Percentiles rank a stretch among this genome's conserved stretches.
Conservation (phyloP, 2,329 filamentous ascomycete species). For the Juglanconis juglandina region DNA sequence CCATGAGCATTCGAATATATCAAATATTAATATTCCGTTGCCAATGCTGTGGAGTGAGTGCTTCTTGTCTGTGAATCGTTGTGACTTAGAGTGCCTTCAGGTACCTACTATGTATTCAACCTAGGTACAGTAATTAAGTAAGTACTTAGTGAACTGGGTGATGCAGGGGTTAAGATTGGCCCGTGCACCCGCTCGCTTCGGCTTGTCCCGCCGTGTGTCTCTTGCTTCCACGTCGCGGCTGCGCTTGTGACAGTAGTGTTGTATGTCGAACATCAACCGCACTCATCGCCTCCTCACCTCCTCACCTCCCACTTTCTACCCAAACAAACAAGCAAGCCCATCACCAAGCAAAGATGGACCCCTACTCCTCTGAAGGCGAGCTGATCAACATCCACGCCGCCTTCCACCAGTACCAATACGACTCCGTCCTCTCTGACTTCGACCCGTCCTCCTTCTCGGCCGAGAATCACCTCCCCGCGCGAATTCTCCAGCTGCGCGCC, state of each 20-base stretch:
- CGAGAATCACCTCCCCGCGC: constrained; percentile 73
- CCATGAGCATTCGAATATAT: neutral
- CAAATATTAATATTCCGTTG: neutral
- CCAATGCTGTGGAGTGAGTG: no score
- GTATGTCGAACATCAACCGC: neutral
- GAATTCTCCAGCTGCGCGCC: constrained; percentile 75
- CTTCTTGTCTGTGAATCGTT: neutral
- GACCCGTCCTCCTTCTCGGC: constrained; percentile 74
- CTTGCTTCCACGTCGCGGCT: neutral
- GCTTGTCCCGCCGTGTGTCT: neutral
- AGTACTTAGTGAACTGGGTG: neutral
- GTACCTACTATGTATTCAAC: neutral
- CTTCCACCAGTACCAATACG: constrained; percentile 80
- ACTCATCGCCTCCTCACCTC: neutral
- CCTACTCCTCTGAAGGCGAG: constrained; percentile 68
- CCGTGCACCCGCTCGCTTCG: constrained; percentile 1
- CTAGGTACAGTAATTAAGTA: neutral
- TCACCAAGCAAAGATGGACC: constrained; percentile 52
- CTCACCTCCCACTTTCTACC: constrained; percentile 14
- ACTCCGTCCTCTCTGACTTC: constrained; percentile 74
- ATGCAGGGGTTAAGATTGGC: neutral
- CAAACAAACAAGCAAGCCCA: neutral
- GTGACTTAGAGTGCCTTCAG: no score
- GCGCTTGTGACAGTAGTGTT: constrained; percentile 11
- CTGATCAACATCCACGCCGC: constrained; percentile 68